phyloP scores from a whole-genome alignment of 1,139 yeast species.

The Sugiyamaella castrensis region DNA sequence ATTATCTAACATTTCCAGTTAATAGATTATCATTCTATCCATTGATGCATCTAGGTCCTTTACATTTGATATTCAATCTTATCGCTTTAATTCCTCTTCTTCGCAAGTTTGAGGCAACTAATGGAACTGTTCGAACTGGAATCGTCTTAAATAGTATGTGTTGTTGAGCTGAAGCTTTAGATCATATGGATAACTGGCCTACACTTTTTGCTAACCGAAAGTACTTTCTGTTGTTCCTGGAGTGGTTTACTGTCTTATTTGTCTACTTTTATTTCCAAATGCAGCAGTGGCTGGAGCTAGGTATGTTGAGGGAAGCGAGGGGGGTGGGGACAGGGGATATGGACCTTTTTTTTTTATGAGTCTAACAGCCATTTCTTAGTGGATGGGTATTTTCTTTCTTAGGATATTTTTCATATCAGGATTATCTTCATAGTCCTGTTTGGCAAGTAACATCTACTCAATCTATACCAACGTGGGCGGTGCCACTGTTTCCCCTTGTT shows the following conservation, averaged over 20 bases:
- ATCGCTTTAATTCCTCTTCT: conserved; percentile 62
- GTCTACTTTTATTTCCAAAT: conserved; percentile 53
- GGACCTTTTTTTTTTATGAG: background rate
- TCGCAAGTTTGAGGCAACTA: conserved; percentile 58
- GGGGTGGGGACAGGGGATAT: no score
- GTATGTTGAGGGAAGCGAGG: no score
- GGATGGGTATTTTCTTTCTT: conserved; percentile 75
- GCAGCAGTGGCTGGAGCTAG: conserved; percentile 58
- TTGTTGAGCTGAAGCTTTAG: background rate
- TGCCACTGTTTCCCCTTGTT: conserved; percentile 57
- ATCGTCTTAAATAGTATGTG: conserved; percentile 58
- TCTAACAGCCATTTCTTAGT: conserved; percentile 33
- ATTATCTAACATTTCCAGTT: conserved; percentile 30
- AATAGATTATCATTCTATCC: conserved; percentile 74
- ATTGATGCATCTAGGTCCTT: conserved; percentile 56
- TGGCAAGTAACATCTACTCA: conserved; percentile 29
- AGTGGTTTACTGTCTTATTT: conserved; percentile 58
- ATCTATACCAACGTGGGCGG: conserved; percentile 56
- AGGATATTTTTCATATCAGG: conserved; percentile 61
- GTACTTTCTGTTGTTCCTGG: conserved; percentile 70
- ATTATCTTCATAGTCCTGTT: conserved; percentile 51
- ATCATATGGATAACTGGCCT: no score
- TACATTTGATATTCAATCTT: conserved; percentile 67
- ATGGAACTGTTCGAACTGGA: conserved; percentile 89
- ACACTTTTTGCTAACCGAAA: background rate